A percentile compares a stretch with the other conserved stretches of the same genome.
These are phyloP conservation scores for Aspergillus sparsus DNA, from an alignment of 495 filamentous ascomycete species.

Conservation along the genomic window DNA sequence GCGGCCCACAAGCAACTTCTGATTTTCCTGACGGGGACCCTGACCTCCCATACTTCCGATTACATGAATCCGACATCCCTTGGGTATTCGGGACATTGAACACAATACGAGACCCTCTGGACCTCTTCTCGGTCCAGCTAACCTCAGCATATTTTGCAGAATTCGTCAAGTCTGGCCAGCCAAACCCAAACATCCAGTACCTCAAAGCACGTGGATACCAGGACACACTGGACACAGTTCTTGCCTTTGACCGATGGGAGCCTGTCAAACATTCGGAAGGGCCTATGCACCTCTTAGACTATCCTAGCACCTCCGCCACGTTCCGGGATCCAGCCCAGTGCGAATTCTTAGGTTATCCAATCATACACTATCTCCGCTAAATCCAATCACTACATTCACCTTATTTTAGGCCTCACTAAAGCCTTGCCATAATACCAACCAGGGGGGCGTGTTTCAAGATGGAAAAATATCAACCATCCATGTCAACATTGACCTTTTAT, in stretches of 20 bases:
- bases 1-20: conserved; percentile 31
- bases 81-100: conserved; percentile 33
- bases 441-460: too few species aligned
- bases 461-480: too few species aligned
- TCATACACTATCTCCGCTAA: conserved; percentile 29
- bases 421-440: too few species aligned
- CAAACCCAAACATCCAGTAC: conserved; percentile 32
- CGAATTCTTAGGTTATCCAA: conserved; percentile 36
- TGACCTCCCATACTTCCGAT: conserved; percentile 29
- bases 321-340: conserved; percentile 43
- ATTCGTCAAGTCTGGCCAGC: conserved; percentile 32
- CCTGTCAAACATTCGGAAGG: conserved; percentile 22
- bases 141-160: conserved; percentile 33
- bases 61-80: conserved; percentile 32
- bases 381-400: neutral
- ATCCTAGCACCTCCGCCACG: conserved; percentile 21
- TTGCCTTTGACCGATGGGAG: conserved; percentile 17
- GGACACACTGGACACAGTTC: conserved; percentile 26
- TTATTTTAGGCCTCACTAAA: neutral
- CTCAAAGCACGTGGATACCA: conserved; percentile 36
- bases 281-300: conserved; percentile 38
- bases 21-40: conserved; percentile 39
- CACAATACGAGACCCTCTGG: conserved; percentile 27
- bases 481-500: too few species aligned
- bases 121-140: conserved; percentile 31